A percentile compares a stretch with the other conserved stretches of the same genome.
Evolutionary conservation across 345 rosid genomes (phyloP).

Genomic region (Gossypium anomalum): DNA sequence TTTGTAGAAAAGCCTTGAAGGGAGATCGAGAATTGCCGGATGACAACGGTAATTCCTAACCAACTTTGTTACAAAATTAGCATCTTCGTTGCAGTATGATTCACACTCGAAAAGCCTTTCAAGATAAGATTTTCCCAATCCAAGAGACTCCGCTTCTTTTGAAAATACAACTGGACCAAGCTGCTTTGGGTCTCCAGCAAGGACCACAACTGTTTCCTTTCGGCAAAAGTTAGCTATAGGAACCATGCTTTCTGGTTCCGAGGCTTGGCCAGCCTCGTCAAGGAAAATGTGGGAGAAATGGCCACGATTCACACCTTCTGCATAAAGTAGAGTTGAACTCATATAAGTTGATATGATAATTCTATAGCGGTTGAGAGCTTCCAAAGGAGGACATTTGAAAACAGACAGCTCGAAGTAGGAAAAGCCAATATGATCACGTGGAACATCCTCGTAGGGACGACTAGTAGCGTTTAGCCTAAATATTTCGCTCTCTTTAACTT

Average conservation of each 20-base stretch:
- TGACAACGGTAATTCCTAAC: constrained; percentile 55
- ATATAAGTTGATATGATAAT: constrained; percentile 49
- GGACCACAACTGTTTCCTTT: constrained; percentile 49
- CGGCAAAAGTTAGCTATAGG: constrained; percentile 40
- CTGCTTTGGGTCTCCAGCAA: constrained; percentile 68
- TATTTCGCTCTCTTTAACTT: constrained; percentile 40
- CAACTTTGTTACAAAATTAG: constrained; percentile 42
- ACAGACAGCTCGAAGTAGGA: constrained; percentile 36
- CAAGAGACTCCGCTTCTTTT: constrained; percentile 37
- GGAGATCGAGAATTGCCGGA: constrained; percentile 51
- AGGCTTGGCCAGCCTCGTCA: constrained; percentile 77
- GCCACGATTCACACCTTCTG: constrained; percentile 33
- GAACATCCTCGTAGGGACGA: constrained; percentile 48
- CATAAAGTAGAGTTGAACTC: constrained; percentile 41
- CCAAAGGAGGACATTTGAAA: constrained; percentile 47
- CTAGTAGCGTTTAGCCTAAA: constrained; percentile 54
- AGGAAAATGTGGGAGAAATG: constrained; percentile 67
- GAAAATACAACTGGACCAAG: constrained; percentile 59
- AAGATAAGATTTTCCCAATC: constrained; percentile 50
- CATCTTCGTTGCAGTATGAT: constrained; percentile 31
- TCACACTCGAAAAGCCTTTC: constrained; percentile 55
- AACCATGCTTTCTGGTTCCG: constrained; percentile 68
- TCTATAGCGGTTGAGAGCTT: constrained; percentile 36
- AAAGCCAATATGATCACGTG: constrained; percentile 30
- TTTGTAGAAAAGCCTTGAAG: constrained; percentile 50